phyloP scores from a whole-genome alignment of 768 basidiomycete genomes.

The Tulasnella sp. region DNA sequence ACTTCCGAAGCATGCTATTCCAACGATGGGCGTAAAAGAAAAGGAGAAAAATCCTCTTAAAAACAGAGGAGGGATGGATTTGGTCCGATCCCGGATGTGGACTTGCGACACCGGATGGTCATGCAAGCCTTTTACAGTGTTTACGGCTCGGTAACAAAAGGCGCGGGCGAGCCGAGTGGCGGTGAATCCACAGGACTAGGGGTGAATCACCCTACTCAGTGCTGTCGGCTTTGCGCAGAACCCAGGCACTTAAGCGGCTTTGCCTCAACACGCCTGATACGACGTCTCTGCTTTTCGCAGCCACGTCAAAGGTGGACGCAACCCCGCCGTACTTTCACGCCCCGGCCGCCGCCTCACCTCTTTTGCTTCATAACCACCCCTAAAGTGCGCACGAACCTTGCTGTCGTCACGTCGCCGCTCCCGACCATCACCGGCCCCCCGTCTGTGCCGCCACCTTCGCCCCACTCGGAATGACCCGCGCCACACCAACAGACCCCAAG shows the following conservation, averaged over 20 bases:
- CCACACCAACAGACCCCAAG: neutral
- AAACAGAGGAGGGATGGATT: neutral
- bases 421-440: neutral
- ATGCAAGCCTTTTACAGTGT: neutral
- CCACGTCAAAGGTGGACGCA: neutral
- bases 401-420: conserved; percentile 14
- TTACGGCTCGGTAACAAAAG: neutral
- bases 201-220: conserved; percentile 1
- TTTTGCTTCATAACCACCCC: neutral
- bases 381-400: conserved; percentile 13
- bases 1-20: conserved; percentile 10
- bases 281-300: conserved; percentile 3
- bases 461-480: neutral
- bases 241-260: neutral
- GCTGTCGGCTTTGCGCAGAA: neutral
- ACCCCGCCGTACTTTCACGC: neutral
- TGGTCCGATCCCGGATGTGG: neutral
- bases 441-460: neutral
- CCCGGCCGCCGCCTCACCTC: conserved; percentile 10
- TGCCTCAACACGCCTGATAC: neutral
- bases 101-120: neutral
- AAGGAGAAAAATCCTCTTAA: neutral
- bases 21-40: neutral
- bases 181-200: conserved; percentile 6
- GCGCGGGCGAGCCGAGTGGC: neutral